Conservation (phyloP, 345 rosid genomes). For the Brassica nigra region DNA sequence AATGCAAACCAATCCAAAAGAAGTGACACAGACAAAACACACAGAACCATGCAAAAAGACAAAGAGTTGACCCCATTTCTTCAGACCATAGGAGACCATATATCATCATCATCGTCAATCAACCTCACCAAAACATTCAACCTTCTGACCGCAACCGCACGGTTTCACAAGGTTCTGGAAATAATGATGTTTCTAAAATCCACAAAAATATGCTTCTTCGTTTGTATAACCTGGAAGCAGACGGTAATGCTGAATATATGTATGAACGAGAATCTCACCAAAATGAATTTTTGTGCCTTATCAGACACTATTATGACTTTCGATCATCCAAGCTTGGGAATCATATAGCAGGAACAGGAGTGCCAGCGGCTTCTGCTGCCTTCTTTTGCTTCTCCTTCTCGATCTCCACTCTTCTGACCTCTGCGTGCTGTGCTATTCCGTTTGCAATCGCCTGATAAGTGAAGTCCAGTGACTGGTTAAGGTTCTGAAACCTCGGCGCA, state of each 20-base stretch:
- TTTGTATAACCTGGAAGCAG: conserved; percentile 27
- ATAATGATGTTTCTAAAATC: not conserved
- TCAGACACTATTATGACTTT: conserved; percentile 1
- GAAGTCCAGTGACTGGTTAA: conserved; percentile 79
- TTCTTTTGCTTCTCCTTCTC: conserved; percentile 89
- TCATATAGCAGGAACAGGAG: conserved; percentile 21
- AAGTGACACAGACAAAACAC: conserved; percentile 16
- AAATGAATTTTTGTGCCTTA: conserved; percentile 13
- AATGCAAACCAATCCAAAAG: not conserved
- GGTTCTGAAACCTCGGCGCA: conserved; percentile 81
- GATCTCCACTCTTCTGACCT: conserved; percentile 83
- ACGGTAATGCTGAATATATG: not conserved
- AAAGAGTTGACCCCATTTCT: not conserved
- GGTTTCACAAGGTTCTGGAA: conserved; percentile 4
- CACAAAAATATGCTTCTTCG: conserved; percentile 33
- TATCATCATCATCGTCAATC: not conserved
- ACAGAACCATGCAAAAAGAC: not conserved
- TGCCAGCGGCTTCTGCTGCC: conserved; percentile 47
- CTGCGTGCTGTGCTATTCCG: conserved; percentile 93
- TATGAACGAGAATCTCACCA: conserved; percentile 32
- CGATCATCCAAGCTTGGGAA: conserved; percentile 11
- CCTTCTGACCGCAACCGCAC: conserved; percentile 34
- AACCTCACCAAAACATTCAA: conserved; percentile 14
- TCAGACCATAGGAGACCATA: not conserved
- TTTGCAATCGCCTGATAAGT: conserved; percentile 87